Base-by-base conservation (phyloP, 2,329 filamentous ascomycete species). In the Cephalotrichum gorgonifer region DNA sequence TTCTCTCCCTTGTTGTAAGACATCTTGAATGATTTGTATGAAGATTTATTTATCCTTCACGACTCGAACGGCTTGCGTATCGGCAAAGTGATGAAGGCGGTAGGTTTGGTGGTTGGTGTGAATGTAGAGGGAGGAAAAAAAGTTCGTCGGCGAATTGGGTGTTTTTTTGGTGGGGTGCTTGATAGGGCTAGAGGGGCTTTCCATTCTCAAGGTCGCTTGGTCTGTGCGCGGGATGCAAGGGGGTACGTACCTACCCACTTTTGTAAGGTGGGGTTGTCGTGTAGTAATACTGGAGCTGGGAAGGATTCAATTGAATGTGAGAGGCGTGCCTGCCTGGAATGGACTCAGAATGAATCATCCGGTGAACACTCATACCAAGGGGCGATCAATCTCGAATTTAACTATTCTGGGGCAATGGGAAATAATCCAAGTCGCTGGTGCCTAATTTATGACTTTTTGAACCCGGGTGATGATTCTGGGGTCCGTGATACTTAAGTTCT, bases 1-100 rank as follows among this genome's bases (percentile, higher is more conserved):
- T 96, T 95, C 73, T 95, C 90, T 68, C 79, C 76, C 83, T 96
- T 95, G 74, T 95, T 80, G 84, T 86, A 93, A 74, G 88, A 93
- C 88, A 94, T 94, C 58, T 74, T 85, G 73, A 65, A 56, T 66
- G 62, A 64, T 62, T 58, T 49, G 50, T 51, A 49, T 54, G 49
- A 50, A 55, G 52, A 27, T 53, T 42, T 47, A 48, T 53, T 48
- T 44, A 62, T 54, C 80, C 83, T 79, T 87, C 85, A 88, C 78
- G 85, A 89, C 85, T 86, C 85, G 83, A 85, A 85, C 80, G 75
- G 67, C 60, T 57, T 57, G 64, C 68, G 78, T 82, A 80, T 74
- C 84, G 82, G 84, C 83, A 86, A 87, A 76, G 84, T 88, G 84
- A 87, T 85, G 82, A 85, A 76, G 78, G 75, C 59, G 56, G 51